These are phyloP conservation scores for Colletotrichum theobromicola DNA, from an alignment of 2,329 filamentous ascomycete species.

Conservation along the genomic window DNA sequence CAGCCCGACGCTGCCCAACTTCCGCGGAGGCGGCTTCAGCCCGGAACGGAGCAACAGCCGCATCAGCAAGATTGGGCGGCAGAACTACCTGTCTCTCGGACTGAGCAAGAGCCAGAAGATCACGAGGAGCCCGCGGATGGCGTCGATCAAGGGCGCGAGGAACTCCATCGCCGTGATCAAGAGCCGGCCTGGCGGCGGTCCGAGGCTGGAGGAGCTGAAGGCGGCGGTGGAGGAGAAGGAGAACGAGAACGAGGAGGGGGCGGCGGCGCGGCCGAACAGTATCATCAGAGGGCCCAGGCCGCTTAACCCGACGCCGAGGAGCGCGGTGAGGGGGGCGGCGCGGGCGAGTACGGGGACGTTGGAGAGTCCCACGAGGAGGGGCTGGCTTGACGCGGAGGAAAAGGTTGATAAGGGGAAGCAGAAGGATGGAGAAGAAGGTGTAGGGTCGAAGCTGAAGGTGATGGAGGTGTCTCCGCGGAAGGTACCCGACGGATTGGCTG, in stretches of 20 bases:
- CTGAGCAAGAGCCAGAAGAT: conserved; percentile 29
- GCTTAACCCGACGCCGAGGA: not conserved
- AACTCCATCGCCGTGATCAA: conserved; percentile 11
- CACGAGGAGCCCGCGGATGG: not conserved
- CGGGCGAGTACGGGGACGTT: not conserved
- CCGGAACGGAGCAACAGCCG: conserved; percentile 35
- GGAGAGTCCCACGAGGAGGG: not conserved
- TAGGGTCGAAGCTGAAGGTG: conserved; percentile 44
- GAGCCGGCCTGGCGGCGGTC: not conserved
- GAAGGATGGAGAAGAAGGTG: conserved; percentile 28
- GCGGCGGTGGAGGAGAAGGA: conserved; percentile 15
- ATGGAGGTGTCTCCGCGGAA: conserved; percentile 51
- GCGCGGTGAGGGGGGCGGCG: not conserved
- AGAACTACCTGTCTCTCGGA: conserved; percentile 46
- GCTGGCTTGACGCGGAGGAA: not conserved
- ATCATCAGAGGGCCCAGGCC: not conserved
- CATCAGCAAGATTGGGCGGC: conserved; percentile 38
- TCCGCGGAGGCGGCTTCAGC: conserved; percentile 44
- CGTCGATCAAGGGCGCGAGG: not conserved
- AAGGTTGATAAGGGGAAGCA: not conserved
- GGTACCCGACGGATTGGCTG: conserved; percentile 36
- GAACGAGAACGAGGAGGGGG: conserved; percentile 8
- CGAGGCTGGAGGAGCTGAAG: not conserved
- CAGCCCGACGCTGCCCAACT: conserved; percentile 43
- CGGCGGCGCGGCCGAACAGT: not conserved